Base-by-base conservation (phyloP, 108 stramenopile genomes). In the Nitzschia inconspicua region DNA sequence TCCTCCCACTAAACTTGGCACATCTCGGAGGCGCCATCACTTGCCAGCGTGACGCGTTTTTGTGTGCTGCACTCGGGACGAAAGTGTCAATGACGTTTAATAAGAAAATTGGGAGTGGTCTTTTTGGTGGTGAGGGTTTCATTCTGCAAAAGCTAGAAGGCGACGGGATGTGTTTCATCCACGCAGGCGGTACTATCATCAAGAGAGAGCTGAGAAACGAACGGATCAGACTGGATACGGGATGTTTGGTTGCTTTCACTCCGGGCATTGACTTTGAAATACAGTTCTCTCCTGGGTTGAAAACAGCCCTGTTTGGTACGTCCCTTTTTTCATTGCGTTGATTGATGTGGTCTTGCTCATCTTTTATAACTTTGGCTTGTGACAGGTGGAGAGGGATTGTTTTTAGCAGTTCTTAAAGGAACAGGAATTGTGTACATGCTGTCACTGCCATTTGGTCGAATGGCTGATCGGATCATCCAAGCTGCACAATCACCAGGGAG, bases 91-190 rank as follows among this genome's bases (percentile, higher is more conserved):
- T 89, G 77, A 80, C 84, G 53, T 88, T 82, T 51, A 67, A 86
- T 16, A 85, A 83, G 41, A 75, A 43, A 2, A 65, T 90, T 36
- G 70, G 74, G 14, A 63, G 67, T 44, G 91, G 91, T 23, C 78
- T 93, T 43, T 89, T 93, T 57, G 91, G 91, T n/a, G 91, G 91
- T 0, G 91, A 93, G 60, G 91, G 91, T 11, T 93, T 93, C 49
- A 77, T 93, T 13, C 63, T 93, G 46, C 88, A 93, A 65, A 53
- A 70, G 14, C 64, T 93, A 46, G 57, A 82, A 43, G 84, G 80
- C 8, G 66, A 79, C 28, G 85, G 83, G 13, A 75, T 84, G 56
- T 86, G 74, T 4, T 90, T 93, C 65, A 44, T 89, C 51, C 85
- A 89, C 63, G 91, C 87, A 6, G 79, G 85, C 18, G 91, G 91